Evolutionary conservation across 306 rosid species (phyloP).

Genomic region (Arachis hypogaea): DNA sequence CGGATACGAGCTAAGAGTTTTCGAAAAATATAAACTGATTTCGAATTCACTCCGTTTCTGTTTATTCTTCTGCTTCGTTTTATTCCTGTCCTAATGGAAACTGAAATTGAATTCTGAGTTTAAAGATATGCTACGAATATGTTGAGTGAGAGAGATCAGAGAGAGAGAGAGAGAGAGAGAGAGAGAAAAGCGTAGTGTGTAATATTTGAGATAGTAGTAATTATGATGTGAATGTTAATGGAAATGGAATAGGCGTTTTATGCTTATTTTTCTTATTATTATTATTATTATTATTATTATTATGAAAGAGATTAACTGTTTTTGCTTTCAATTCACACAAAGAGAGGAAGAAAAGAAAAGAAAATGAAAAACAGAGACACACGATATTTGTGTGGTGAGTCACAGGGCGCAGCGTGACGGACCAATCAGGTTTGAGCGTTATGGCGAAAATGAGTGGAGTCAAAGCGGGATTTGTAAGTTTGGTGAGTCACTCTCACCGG

Average conservation of each 20-base stretch:
- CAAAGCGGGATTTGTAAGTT: conserved; percentile 43
- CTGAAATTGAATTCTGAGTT: conserved; percentile 26
- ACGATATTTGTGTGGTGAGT: conserved; percentile 20
- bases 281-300: background rate
- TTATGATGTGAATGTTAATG: background rate
- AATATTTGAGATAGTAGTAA: background rate
- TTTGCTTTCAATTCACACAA: conserved; percentile 56
- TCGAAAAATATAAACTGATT: background rate
- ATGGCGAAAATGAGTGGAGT: conserved; percentile 30
- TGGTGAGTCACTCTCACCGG: conserved; percentile 39
- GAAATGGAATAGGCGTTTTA: background rate
- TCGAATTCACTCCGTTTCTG: conserved; percentile 22
- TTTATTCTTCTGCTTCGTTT: background rate
- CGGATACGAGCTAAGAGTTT: background rate
- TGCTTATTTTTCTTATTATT: background rate
- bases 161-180: conserved; percentile 27
- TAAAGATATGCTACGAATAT: conserved; percentile 55
- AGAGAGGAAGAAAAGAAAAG: background rate
- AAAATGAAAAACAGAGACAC: background rate
- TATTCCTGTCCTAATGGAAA: background rate
- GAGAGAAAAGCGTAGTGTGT: conserved; percentile 4
- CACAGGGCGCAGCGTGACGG: conserved; percentile 42
- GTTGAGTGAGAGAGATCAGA: conserved; percentile 41
- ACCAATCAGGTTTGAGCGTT: conserved; percentile 39
- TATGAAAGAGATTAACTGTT: background rate